phyloP scores from a whole-genome alignment of 257 asterid genomes.

The Prunella vulgaris region DNA sequence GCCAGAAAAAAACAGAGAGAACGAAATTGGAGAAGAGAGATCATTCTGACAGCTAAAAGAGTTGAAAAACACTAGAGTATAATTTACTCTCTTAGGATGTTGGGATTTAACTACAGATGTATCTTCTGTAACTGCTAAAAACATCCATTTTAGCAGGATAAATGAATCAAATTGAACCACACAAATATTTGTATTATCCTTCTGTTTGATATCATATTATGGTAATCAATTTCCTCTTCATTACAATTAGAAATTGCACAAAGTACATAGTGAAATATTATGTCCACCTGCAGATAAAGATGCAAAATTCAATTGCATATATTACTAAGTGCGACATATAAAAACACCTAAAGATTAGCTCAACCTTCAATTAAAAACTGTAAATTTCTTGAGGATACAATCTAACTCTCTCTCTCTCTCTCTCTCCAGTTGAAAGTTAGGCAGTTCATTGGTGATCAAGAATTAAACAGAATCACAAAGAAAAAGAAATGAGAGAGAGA shows the following conservation, averaged over 20 bases:
- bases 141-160: slow-evolving; percentile 9
- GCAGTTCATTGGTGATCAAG: slow-evolving; percentile 20
- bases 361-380: background rate
- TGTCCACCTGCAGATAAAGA: background rate
- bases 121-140: background rate
- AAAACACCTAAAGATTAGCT: background rate
- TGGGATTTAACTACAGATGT: background rate
- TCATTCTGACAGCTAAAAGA: slow-evolving; percentile 1
- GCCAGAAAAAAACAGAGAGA: background rate
- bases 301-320: background rate
- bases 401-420: background rate
- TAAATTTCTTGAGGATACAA: background rate
- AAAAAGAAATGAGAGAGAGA: background rate
- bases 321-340: background rate
- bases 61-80: background rate
- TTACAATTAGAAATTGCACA: background rate
- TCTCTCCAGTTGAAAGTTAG: background rate
- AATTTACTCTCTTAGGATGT: background rate
- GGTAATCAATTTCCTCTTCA: slow-evolving; percentile 1
- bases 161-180: background rate
- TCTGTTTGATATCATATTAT: background rate
- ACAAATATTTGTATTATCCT: background rate
- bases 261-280: background rate
- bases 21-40: background rate
- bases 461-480: slow-evolving; percentile 11